These are phyloP conservation scores for carrot (Daucus carota) DNA, from an alignment of 129 eudicot species.

Conservation along the genomic window DNA sequence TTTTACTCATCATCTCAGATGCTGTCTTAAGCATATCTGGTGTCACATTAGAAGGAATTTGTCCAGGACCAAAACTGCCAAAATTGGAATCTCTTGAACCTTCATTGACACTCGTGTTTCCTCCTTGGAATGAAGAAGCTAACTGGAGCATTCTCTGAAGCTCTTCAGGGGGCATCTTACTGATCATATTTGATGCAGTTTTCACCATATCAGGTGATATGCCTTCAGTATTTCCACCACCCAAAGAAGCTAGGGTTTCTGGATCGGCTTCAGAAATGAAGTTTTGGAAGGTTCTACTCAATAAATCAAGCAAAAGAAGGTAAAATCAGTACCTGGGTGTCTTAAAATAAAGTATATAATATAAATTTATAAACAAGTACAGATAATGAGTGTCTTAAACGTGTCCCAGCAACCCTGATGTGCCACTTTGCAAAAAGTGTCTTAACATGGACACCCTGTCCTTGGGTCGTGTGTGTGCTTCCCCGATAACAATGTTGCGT, in stretches of 20 bases:
- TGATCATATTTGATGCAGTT: constrained; percentile 63
- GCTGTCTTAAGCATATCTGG: constrained; percentile 91
- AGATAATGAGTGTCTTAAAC: background rate
- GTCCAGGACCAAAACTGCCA: constrained; percentile 31
- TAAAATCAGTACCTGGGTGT: constrained; percentile 7
- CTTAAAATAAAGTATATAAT: background rate
- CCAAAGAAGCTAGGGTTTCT: constrained; percentile 56
- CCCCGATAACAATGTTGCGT: background rate
- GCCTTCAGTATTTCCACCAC: constrained; percentile 55
- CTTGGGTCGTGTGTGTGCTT: background rate
- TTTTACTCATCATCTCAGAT: constrained; percentile 81
- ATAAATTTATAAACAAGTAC: too few relatives aligned
- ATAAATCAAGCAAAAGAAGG: constrained; percentile 14
- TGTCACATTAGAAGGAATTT: constrained; percentile 49
- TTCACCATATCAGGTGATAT: constrained; percentile 80
- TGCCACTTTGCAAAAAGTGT: background rate
- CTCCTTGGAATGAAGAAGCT: constrained; percentile 72
- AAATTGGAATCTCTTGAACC: constrained; percentile 10
- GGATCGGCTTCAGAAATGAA: constrained; percentile 75
- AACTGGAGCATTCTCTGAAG: constrained; percentile 74
- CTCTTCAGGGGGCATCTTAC: constrained; percentile 93
- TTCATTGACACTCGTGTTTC: constrained; percentile 35
- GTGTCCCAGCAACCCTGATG: background rate
- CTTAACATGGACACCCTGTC: background rate
- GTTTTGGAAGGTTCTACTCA: constrained; percentile 64